Evolutionary conservation across 2,329 filamentous ascomycete genomes (phyloP).

Genomic region (Pezicula rhizophila): DNA sequence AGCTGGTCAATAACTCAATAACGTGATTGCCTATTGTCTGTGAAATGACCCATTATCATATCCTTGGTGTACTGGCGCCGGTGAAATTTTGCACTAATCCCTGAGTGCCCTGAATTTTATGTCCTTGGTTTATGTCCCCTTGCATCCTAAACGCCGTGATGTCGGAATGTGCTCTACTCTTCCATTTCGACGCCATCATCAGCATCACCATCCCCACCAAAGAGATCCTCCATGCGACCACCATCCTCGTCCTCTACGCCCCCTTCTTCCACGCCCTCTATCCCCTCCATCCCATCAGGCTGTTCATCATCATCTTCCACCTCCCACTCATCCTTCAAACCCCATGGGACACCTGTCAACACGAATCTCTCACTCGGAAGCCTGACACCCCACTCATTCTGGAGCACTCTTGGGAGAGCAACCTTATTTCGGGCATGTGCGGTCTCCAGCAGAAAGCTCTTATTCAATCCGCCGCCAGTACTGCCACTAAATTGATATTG

Average conservation of each 20-base stretch:
- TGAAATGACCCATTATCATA: too few species aligned
- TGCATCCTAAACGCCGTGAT: slow-evolving; percentile 1
- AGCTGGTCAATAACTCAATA: too few species aligned
- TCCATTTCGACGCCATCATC: slow-evolving; percentile 50
- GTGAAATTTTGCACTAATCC: too few species aligned
- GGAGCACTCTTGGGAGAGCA: slow-evolving; percentile 54
- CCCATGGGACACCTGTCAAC: slow-evolving; percentile 60
- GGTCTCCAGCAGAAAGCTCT: slow-evolving; percentile 74
- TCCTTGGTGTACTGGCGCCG: too few species aligned
- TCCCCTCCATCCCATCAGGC: slow-evolving; percentile 32
- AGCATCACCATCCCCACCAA: slow-evolving; percentile 39
- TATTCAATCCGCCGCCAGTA: slow-evolving; percentile 48
- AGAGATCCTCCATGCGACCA: slow-evolving; percentile 48
- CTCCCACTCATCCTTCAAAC: slow-evolving; percentile 53
- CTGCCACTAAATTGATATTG: slow-evolving; percentile 62
- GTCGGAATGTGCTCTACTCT: slow-evolving; percentile 10
- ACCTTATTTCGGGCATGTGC: slow-evolving; percentile 65
- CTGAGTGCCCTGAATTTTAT: too few species aligned
- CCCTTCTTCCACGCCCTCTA: slow-evolving; percentile 30
- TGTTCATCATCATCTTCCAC: slow-evolving; percentile 38
- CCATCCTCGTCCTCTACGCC: slow-evolving; percentile 35
- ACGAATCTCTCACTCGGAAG: slow-evolving; percentile 65
- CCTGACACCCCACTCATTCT: slow-evolving; percentile 62
- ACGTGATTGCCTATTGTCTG: too few species aligned
- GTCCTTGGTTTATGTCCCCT: not conserved